Percentiles rank a stretch among this genome's conserved stretches.
Evolutionary conservation across 306 rosid species (phyloP).

Genomic region (Echinosophora koreensis): DNA sequence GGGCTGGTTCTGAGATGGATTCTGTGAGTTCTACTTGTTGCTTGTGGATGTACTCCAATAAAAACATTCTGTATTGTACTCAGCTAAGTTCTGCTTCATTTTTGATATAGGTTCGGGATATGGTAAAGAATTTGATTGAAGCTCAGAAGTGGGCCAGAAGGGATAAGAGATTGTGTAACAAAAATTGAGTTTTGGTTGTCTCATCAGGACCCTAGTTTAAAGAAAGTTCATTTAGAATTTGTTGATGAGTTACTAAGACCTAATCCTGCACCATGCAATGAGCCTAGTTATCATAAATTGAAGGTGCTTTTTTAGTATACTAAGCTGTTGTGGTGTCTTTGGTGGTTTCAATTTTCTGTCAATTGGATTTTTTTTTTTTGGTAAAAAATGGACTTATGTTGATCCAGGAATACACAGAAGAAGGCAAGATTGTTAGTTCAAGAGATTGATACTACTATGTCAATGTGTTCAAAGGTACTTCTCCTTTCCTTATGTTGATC

Average conservation of each 20-base stretch:
- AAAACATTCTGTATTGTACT: constrained; percentile 12
- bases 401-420: constrained; percentile 74
- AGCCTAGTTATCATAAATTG: constrained; percentile 76
- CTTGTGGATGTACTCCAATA: constrained; percentile 36
- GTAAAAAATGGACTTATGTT: constrained; percentile 12
- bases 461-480: constrained; percentile 65
- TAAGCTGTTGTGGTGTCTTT: constrained; percentile 34
- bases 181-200: constrained; percentile 69
- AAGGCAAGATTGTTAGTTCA: constrained; percentile 66
- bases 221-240: constrained; percentile 67
- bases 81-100: constrained; percentile 38
- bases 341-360: constrained; percentile 42
- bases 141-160: constrained; percentile 86
- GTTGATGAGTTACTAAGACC: constrained; percentile 66
- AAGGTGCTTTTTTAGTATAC: constrained; percentile 66
- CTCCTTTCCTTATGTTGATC: constrained; percentile 20
- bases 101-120: constrained; percentile 77
- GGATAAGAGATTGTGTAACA: constrained; percentile 69
- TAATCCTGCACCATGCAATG: constrained; percentile 68
- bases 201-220: constrained; percentile 47
- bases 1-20: constrained; percentile 99
- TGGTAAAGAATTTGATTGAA: constrained; percentile 65
- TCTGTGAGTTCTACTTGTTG: constrained; percentile 65
- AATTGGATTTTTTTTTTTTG: constrained; percentile 16
- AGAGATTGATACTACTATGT: constrained; percentile 66